These are phyloP conservation scores for Cerioporus squamosus DNA, from an alignment of 1,284 basidiomycete species.

Conservation along the genomic window DNA sequence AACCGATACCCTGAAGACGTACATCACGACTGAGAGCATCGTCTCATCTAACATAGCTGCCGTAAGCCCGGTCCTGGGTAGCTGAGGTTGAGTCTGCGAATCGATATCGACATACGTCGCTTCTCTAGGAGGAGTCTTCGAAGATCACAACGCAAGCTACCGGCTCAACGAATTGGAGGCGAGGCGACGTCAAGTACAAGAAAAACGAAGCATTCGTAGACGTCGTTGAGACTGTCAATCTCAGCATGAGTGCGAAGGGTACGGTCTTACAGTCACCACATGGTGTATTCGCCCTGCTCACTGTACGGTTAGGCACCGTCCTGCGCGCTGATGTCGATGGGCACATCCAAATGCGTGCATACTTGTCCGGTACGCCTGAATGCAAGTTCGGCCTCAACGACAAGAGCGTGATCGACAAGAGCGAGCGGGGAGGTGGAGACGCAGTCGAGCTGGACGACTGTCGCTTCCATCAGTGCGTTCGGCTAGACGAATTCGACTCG, in stretches of 20 bases:
- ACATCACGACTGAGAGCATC: conserved; percentile 97
- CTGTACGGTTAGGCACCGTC: conserved; percentile 66
- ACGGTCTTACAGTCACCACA: conserved; percentile 20
- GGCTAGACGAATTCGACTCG: conserved; percentile 92
- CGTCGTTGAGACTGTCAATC: conserved; percentile 95
- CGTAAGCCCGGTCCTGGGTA: conserved; percentile 49
- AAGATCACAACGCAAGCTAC: conserved; percentile 98
- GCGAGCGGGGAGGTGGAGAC: conserved; percentile 57
- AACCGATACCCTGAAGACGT: conserved; percentile 95
- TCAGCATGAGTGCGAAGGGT: conserved; percentile 97
- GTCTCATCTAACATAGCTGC: conserved; percentile 83
- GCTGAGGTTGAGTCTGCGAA: neutral
- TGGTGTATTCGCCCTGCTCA: neutral
- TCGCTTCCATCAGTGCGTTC: conserved; percentile 98
- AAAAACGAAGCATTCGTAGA: conserved; percentile 99
- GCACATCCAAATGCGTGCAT: conserved; percentile 97
- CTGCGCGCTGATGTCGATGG: conserved; percentile 98
- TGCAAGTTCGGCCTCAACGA: conserved; percentile 99
- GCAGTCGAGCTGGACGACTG: conserved; percentile 97
- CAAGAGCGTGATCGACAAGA: conserved; percentile 95
- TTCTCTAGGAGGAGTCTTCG: conserved; percentile 86
- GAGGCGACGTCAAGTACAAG: conserved; percentile 95
- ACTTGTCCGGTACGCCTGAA: conserved; percentile 93
- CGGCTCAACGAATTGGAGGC: conserved; percentile 91
- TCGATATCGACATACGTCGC: conserved; percentile 3